Percentiles rank a stretch among this genome's conserved stretches.
These are phyloP conservation scores for Drosera spatulata DNA, from an alignment of 179 eudicot species.

Conservation along the genomic window DNA sequence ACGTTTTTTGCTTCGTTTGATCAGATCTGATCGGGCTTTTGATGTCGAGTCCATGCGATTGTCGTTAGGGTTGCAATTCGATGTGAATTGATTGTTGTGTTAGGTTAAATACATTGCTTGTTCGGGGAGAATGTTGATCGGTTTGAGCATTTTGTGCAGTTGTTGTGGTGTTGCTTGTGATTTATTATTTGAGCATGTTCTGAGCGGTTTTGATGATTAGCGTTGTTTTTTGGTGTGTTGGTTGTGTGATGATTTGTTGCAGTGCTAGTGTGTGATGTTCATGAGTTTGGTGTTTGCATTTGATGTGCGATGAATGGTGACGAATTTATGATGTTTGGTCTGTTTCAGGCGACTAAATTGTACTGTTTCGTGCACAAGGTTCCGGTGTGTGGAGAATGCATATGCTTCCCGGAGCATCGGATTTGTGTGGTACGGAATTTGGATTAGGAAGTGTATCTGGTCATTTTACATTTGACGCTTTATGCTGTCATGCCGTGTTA, in stretches of 20 bases:
- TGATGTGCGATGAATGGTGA: conserved; percentile 1
- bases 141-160: too few relatives aligned
- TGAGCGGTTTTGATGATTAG: neutral
- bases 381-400: conserved; percentile 96
- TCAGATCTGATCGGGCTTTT: neutral
- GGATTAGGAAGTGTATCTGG: neutral
- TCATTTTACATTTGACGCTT: neutral
- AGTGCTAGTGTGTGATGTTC: neutral
- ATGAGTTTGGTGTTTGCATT: conserved; percentile 13
- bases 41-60: neutral
- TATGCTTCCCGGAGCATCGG: conserved; percentile 93
- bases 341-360: conserved; percentile 75
- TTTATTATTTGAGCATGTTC: too few relatives aligned
- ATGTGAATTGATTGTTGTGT: too few relatives aligned
- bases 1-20: neutral
- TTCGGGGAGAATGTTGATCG: too few relatives aligned
- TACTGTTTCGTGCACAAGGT: conserved; percentile 98
- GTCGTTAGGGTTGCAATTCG: too few relatives aligned
- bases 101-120: too few relatives aligned
- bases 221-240: neutral
- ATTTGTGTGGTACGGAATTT: conserved; percentile 72
- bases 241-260: conserved; percentile 1
- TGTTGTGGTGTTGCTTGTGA: too few relatives aligned
- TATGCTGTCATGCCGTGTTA: neutral
- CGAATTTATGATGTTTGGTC: neutral